Evolutionary conservation across 2,329 filamentous ascomycete genomes (phyloP), one percentile per base, ranked within the genome.

Genomic region (Fusarium robinianum): DNA sequence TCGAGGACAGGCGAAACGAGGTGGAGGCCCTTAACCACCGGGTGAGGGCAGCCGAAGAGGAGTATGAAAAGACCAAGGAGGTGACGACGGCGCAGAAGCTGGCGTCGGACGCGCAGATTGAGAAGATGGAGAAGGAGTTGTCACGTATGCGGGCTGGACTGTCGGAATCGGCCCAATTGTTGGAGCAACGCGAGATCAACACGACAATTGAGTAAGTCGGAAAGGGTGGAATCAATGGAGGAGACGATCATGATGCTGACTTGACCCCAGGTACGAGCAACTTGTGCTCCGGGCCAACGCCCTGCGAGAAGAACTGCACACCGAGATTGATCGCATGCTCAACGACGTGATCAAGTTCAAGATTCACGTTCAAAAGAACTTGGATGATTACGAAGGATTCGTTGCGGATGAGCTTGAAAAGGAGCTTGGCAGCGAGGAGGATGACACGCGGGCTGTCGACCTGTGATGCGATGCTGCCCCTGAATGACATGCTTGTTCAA

Each of bases 281-380:
- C 74, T 97, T 33, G 90, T 87, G n/a, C 80, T 95, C 41, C 82
- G 84, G 21, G 89, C 89, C 33, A 89, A 89, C 53, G 75, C 88
- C 1, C 77, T 97, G 16, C 83, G 94, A n/a, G 94, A 99, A 67
- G 91, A 97, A 67, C 77, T 99, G n/a, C 94, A 99, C 68, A 96
- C 90, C 0, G 91, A 96, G 67, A 89, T 96, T 61, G 94, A 96
- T 72, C 86, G 85, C 60, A 95, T 97, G 81, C 74, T 99, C 48
- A 95, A 96, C 71, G 91, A 97, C 65, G 87, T 96, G 51, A 95
- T 97, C 73, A 91, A 95, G 63, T 97, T 99, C 81, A 99, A 99
- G 73, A 88, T 99, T 54, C 91, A 97, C 63, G 78, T 99, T 37
- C 94, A 99, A 69, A 91, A 90, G 72, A 86, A 84, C 46, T 75